phyloP scores from a whole-genome alignment of 331 rosid genomes.

The Pyrus hybrid region DNA sequence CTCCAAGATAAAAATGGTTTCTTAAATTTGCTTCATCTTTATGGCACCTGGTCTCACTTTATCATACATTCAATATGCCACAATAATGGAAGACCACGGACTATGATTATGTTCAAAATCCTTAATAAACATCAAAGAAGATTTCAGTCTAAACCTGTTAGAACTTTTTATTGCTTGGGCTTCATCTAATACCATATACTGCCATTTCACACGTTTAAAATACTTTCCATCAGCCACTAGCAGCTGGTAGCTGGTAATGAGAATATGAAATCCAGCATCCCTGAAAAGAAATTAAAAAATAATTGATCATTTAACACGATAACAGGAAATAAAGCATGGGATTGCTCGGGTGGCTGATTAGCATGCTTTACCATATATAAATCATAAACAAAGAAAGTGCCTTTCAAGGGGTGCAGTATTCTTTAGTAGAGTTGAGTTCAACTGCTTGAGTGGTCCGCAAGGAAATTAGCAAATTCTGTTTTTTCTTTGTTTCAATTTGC shows the following conservation, averaged over 20 bases:
- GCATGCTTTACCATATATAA: background rate
- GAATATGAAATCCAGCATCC: conserved; percentile 95
- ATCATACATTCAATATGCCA: background rate
- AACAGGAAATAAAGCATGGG: background rate
- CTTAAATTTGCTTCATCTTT: background rate
- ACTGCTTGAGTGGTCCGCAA: background rate
- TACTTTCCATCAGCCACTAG: conserved; percentile 79
- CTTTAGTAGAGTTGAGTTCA: background rate
- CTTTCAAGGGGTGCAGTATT: background rate
- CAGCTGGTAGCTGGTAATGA: conserved; percentile 93
- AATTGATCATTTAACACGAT: background rate
- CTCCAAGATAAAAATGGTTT: background rate
- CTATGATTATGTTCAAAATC: background rate
- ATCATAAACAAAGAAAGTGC: background rate
- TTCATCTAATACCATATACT: conserved; percentile 98
- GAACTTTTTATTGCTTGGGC: conserved; percentile 98
- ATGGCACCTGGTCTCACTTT: background rate
- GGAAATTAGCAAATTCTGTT: background rate
- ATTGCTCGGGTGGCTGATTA: background rate
- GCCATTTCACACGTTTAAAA: conserved; percentile 98
- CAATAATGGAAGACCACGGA: background rate
- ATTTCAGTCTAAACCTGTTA: conserved; percentile 44
- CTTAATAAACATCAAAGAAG: background rate
- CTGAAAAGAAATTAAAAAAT: conserved; percentile 25
- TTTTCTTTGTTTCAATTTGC: background rate